Evolutionary conservation across 306 rosid species (phyloP).

Genomic region (Astragalus glycyphyllos): DNA sequence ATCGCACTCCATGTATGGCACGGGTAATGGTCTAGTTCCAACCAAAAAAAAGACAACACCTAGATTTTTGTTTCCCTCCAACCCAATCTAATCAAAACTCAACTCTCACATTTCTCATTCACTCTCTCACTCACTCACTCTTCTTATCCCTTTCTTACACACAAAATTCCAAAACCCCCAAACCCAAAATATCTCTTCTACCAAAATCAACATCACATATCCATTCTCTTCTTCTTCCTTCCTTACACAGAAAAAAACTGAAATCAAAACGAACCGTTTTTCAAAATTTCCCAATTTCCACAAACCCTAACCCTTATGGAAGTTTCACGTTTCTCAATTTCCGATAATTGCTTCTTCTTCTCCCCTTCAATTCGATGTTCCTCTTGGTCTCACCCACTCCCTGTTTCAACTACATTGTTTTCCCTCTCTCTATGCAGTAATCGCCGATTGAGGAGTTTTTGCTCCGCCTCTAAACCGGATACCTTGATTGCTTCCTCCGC

Average conservation of each 20-base stretch:
- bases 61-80: conserved; percentile 41
- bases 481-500: conserved; percentile 60
- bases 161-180: conserved; percentile 26
- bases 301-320: conserved; percentile 65
- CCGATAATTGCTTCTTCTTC: conserved; percentile 52
- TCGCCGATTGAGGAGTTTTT: conserved; percentile 39
- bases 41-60: background rate
- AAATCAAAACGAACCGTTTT: background rate
- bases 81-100: background rate
- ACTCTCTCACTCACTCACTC: background rate
- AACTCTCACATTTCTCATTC: background rate
- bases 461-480: conserved; percentile 73
- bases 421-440: conserved; percentile 42
- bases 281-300: background rate
- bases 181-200: conserved; percentile 24
- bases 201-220: conserved; percentile 36
- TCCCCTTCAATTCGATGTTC: conserved; percentile 51
- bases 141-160: conserved; percentile 29
- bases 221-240: background rate
- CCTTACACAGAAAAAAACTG: background rate
- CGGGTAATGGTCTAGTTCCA: no score
- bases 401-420: conserved; percentile 40
- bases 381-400: conserved; percentile 45
- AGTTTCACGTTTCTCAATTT: conserved; percentile 44
- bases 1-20: no score